Conservation (phyloP, 495 filamentous ascomycete genomes). For the Podospora appendiculata region DNA sequence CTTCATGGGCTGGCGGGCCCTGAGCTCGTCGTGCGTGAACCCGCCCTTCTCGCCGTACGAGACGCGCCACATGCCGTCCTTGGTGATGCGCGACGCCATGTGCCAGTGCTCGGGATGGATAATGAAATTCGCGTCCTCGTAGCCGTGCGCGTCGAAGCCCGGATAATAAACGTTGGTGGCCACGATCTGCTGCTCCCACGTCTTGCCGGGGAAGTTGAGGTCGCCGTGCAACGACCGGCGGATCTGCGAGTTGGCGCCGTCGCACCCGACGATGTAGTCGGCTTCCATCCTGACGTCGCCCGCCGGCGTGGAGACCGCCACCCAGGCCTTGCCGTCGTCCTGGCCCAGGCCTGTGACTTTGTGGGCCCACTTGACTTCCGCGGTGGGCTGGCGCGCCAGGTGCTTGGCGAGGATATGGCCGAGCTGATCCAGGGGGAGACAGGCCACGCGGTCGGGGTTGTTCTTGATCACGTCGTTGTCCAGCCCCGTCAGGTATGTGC, state of each 20-base stretch:
- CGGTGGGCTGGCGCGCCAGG: conserved; percentile 4
- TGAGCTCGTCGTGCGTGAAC: conserved; percentile 35
- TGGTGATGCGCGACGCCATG: conserved; percentile 45
- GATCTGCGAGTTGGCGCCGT: conserved; percentile 51
- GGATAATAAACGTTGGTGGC: conserved; percentile 43
- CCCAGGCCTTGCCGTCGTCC: conserved; percentile 32
- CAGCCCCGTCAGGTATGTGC: conserved; percentile 1
- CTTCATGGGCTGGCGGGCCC: conserved; percentile 34
- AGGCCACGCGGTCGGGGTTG: not conserved
- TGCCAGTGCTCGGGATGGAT: conserved; percentile 35
- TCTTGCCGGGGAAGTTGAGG: conserved; percentile 45
- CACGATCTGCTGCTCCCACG: conserved; percentile 49
- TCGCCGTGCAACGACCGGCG: conserved; percentile 49
- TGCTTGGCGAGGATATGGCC: not conserved
- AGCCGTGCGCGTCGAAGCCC: conserved; percentile 22
- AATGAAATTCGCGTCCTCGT: conserved; percentile 42
- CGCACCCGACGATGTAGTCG: conserved; percentile 48
- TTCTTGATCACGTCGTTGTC: conserved; percentile 1
- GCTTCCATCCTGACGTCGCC: conserved; percentile 21
- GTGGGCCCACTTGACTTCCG: conserved; percentile 39
- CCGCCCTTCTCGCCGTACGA: conserved; percentile 39
- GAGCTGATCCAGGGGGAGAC: not conserved
- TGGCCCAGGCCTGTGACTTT: conserved; percentile 41
- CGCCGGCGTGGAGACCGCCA: conserved; percentile 36
- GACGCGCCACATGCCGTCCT: conserved; percentile 41